Evolutionary conservation across 805 yeast genomes (phyloP), one percentile per base, ranked within the genome.

Genomic region (Nakazawaea molendinolei): DNA sequence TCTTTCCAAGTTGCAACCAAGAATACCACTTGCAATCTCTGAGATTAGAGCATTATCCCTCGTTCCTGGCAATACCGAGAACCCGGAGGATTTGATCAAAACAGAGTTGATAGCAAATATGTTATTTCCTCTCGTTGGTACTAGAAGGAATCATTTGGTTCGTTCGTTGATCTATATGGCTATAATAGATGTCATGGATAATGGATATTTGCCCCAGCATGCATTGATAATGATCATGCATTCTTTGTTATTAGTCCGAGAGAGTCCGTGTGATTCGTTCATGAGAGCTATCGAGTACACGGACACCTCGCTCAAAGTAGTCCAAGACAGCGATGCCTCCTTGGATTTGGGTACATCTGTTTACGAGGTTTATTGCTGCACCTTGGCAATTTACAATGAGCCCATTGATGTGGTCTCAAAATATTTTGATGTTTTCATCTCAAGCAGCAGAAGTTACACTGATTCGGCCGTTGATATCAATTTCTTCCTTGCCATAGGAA

Each of bases 51-150:
- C 47, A 3, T 43, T 70, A 31, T 46, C 41, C 2, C 34, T 47
- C 2, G 29, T 52, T 6, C 48, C 47, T 1, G 35, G 37, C 2
- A 46, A 56, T 6, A 51, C 56, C 3, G 53, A 60, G 28, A 54
- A 56, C 5, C 45, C 28, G 3, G 24, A 36, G 9, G 25, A 36
- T 22, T 8, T 31, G 7, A 12, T 31, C 17, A 17, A n/a, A 2
- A 68, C 64, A 21, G 70, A 68, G 38, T 50, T 71, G 18, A 53
- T 70, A 12, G 45, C 60, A 30, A 67, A 62, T 21, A 39, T 71
- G 20, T 47, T 69, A 4, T 45, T 56, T 9, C 63, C 67, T 0
- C 48, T 63, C 1, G 51, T 60, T 29, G 41, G 51, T 7, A 33
- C 52, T 5, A 53, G 53, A 1, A 49, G 55, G 21, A 33, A 49